Evolutionary conservation across 1,284 basidiomycete species (phyloP).

Genomic region (Athelia psychrophila): DNA sequence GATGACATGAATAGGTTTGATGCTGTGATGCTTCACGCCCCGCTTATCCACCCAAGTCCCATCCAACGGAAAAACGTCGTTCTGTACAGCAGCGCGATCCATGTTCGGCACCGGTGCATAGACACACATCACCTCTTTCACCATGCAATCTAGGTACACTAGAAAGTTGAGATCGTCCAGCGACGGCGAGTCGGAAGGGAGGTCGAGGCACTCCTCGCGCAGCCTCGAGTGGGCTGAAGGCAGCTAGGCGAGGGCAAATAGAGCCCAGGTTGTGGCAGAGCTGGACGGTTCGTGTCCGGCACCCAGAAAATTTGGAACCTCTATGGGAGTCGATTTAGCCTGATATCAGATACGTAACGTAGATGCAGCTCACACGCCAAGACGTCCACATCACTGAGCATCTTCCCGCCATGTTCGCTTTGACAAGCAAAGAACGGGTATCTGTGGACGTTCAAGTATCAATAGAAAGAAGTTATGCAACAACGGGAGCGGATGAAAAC

Average conservation of each 20-base stretch:
- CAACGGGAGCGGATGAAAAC: slow-evolving; percentile 30
- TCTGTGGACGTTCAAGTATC: slow-evolving; percentile 25
- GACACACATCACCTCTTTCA: slow-evolving; percentile 26
- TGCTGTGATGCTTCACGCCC: slow-evolving; percentile 11
- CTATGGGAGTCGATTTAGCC: slow-evolving; percentile 9
- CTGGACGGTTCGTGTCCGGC: slow-evolving; percentile 46
- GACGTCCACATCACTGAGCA: slow-evolving; percentile 51
- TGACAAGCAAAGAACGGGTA: slow-evolving; percentile 37
- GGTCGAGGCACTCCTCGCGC: slow-evolving; percentile 36
- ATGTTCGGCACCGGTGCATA: slow-evolving; percentile 16
- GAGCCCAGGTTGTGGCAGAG: slow-evolving; percentile 45
- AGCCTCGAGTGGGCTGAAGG: slow-evolving; percentile 41
- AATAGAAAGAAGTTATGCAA: too few relatives aligned
- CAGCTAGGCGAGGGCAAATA: slow-evolving; percentile 37
- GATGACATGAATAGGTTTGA: slow-evolving; percentile 9
- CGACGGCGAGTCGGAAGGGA: slow-evolving; percentile 16
- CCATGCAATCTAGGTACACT: slow-evolving; percentile 32
- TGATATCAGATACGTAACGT: too few relatives aligned
- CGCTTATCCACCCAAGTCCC: slow-evolving; percentile 13
- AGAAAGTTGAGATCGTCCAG: slow-evolving; percentile 30
- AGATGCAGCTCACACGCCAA: slow-evolving; percentile 40
- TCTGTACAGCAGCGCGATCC: slow-evolving; percentile 16
- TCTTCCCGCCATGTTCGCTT: slow-evolving; percentile 37
- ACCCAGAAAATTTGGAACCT: slow-evolving; percentile 21
- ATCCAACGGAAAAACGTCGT: slow-evolving; percentile 23